Base-by-base conservation (phyloP, 1,284 basidiomycete species). In the Cutaneotrichosporon mucoides region DNA sequence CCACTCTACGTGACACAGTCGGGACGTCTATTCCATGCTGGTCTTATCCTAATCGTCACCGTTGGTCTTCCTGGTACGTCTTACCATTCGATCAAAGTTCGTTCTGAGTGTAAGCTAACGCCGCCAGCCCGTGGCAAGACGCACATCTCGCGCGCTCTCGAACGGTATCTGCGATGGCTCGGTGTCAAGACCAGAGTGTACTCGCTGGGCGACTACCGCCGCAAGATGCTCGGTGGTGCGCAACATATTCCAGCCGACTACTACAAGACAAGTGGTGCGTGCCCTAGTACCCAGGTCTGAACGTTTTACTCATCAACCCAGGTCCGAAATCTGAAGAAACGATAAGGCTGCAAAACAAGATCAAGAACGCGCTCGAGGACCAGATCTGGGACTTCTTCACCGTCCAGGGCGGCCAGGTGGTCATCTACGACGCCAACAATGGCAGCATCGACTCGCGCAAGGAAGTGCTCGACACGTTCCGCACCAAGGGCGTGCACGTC, bases 361-460 rank as follows among this genome's bases (percentile, higher is more conserved):
- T 97, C 62, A 85, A 87, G 54, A 82, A 83, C 2, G 90, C 88
- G 13, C 89, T 96, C 66, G 92, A 98, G 77, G 83, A 89, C 71
- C 82, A 87, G 55, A 92, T 99, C 47, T 88, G 86, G 84, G 86
- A 92, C 62, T 96, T 90, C 78, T 99, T 96, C 79, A 83, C 86
- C 64, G 81, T 81, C 1, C 78, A 82, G 52, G 79, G 81, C 4
- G 94, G 94, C 0, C 95, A 99, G 76, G 94, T 99, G 13, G 92
- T 95, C 38, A 94, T 99, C 62, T 99, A 98, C 79, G 96, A 99
- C 74, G 96, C 96, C n/a, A 99, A 99, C 76, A 98, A 99, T 71
- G 92, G 92, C 1, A 87, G 86, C 9, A 81, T 82, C 49, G 82
- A 81, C 46, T 83, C 84, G 41, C 82, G 96, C 53, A 84, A 87